Evolutionary conservation across 2,329 filamentous ascomycete species (phyloP).

Genomic region (Aspergillus hiratsukae): DNA sequence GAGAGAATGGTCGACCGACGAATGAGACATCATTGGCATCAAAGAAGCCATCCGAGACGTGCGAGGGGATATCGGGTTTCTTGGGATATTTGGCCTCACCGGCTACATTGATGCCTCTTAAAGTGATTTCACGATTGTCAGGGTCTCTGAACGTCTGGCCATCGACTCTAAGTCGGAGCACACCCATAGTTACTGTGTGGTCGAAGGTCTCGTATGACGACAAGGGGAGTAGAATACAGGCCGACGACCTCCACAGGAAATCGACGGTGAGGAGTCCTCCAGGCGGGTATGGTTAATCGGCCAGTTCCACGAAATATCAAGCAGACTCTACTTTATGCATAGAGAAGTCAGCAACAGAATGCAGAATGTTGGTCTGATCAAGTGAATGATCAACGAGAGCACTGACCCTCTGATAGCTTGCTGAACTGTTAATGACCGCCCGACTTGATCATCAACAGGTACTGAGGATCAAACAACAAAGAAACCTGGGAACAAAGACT

Average conservation of each 20-base stretch:
- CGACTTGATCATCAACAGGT: neutral
- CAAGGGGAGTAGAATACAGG: neutral
- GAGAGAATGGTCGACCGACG: constrained; percentile 75
- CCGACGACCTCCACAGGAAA: neutral
- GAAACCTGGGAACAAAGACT: neutral
- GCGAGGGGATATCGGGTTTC: constrained; percentile 74
- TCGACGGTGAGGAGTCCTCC: neutral
- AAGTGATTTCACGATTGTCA: constrained; percentile 75
- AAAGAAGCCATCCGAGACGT: constrained; percentile 75
- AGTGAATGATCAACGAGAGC: neutral
- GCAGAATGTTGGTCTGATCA: neutral
- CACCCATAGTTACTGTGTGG: constrained; percentile 56
- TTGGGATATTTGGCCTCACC: constrained; percentile 87
- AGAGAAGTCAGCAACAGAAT: neutral
- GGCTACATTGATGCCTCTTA: constrained; percentile 91
- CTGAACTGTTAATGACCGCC: neutral
- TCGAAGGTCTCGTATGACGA: neutral
- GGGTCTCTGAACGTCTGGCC: constrained; percentile 78
- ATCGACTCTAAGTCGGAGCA: constrained; percentile 75
- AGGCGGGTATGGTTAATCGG: neutral
- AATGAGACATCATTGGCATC: constrained; percentile 91
- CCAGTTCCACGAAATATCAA: neutral
- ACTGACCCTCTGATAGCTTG: neutral
- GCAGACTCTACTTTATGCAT: neutral
- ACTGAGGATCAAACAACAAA: neutral